A percentile compares a stretch with the other conserved stretches of the same genome.
These are phyloP conservation scores for Picea engelmannii DNA, from an alignment of 83 land plant genomes.

Conservation along the genomic window DNA sequence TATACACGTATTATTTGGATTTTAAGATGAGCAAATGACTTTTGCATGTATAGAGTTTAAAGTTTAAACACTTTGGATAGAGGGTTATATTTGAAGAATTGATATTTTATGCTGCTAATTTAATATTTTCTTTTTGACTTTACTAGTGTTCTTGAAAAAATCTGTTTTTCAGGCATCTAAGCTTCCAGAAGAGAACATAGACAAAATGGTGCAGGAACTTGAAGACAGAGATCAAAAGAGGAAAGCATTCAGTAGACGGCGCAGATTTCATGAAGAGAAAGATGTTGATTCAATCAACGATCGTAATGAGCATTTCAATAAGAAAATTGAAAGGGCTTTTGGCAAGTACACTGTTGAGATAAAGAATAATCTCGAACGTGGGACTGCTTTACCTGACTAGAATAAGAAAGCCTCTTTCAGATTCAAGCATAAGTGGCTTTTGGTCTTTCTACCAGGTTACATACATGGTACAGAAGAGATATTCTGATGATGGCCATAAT, in stretches of 20 bases:
- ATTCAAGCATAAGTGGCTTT: too few species aligned
- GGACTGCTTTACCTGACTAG: constrained; percentile 94
- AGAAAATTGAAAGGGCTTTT: constrained; percentile 98
- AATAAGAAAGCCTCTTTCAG: too few species aligned
- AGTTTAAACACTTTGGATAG: too few species aligned
- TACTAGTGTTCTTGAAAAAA: background rate
- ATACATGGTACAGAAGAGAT: too few species aligned
- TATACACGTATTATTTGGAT: background rate
- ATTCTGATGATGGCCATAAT: too few species aligned
- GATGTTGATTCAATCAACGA: constrained; percentile 98
- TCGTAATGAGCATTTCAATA: constrained; percentile 98
- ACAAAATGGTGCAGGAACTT: constrained; percentile 92
- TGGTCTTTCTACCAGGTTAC: too few species aligned
- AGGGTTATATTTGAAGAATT: background rate
- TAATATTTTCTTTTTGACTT: background rate
- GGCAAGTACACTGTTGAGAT: constrained; percentile 98
- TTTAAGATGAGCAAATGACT: background rate
- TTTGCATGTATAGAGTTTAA: background rate
- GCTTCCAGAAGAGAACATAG: constrained; percentile 77
- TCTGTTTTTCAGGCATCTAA: constrained; percentile 58
- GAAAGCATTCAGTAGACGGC: constrained; percentile 87
- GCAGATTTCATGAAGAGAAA: constrained; percentile 92
- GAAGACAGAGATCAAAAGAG: constrained; percentile 72
- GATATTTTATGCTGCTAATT: background rate
- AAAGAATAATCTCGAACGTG: constrained; percentile 95